phyloP scores from a whole-genome alignment of 108 stramenopile species.

The Aurantiochytrium sp. region DNA sequence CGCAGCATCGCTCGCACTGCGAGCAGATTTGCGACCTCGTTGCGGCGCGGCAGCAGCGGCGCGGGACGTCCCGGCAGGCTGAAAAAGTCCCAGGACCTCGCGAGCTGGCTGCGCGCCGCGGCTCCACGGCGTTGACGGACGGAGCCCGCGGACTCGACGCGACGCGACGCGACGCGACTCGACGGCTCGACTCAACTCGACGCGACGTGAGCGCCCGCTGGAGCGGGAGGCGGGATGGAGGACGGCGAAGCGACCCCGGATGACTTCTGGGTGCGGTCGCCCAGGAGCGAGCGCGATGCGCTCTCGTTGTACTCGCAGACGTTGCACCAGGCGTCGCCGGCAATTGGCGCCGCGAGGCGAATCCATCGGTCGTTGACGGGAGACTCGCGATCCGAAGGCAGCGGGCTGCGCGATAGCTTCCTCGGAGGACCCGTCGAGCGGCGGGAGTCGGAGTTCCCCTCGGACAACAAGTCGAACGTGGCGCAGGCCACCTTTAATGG shows the following conservation, averaged over 20 bases:
- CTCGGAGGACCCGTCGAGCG: not conserved
- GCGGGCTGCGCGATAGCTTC: not conserved
- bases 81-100: no score
- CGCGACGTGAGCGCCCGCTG: no score
- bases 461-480: not conserved
- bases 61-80: no score
- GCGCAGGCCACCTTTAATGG: slow-evolving; percentile 28
- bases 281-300: not conserved
- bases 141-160: no score
- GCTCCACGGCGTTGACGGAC: no score
- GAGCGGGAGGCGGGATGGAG: not conserved
- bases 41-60: no score
- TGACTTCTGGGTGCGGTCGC: not conserved
- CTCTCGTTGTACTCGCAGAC: not conserved
- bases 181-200: no score
- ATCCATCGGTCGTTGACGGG: not conserved
- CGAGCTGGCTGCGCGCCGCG: no score
- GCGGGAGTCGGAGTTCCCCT: not conserved
- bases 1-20: no score
- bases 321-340: not conserved
- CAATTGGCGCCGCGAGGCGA: not conserved
- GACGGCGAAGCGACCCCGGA: not conserved
- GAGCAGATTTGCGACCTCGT: no score
- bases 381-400: not conserved
- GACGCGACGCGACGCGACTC: no score